Percentiles rank a stretch among this genome's conserved stretches.
These are phyloP conservation scores for Fulvia fulva DNA, from an alignment of 2,329 filamentous ascomycete genomes.

Conservation along the genomic window DNA sequence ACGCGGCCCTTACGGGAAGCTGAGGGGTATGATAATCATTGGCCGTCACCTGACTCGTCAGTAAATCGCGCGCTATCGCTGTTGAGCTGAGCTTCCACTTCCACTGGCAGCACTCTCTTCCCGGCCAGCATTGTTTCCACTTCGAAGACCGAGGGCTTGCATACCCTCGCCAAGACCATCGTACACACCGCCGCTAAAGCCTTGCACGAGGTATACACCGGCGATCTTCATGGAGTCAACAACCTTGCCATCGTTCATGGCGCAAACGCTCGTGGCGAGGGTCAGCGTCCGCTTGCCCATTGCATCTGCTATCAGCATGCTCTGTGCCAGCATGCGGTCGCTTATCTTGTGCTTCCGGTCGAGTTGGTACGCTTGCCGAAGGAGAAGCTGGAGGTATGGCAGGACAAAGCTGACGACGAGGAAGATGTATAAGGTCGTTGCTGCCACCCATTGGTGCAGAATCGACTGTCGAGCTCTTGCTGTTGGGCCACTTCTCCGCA, in stretches of 20 bases:
- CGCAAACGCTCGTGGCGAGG: slow-evolving; percentile 54
- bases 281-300: slow-evolving; percentile 51
- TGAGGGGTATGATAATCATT: slow-evolving; percentile 7
- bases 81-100: neutral
- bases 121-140: neutral
- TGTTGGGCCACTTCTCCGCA: neutral
- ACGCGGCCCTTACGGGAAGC: neutral
- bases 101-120: neutral
- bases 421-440: slow-evolving; percentile 38
- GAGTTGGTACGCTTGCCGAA: slow-evolving; percentile 55
- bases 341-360: slow-evolving; percentile 65
- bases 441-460: slow-evolving; percentile 23
- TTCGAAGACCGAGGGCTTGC: slow-evolving; percentile 39
- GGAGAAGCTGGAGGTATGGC: slow-evolving; percentile 56
- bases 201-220: slow-evolving; percentile 59
- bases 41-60: slow-evolving; percentile 5
- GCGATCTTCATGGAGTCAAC: slow-evolving; percentile 55
- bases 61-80: neutral
- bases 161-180: slow-evolving; percentile 59
- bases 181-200: slow-evolving; percentile 62
- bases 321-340: slow-evolving; percentile 52
- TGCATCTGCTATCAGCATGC: slow-evolving; percentile 51
- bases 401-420: slow-evolving; percentile 57
- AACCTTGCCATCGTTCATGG: slow-evolving; percentile 62
- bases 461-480: slow-evolving; percentile 10